A percentile compares a stretch with the other conserved stretches of the same genome.
Conservation (phyloP, 129 eudicot species). For the Flaveria ramosissima region DNA sequence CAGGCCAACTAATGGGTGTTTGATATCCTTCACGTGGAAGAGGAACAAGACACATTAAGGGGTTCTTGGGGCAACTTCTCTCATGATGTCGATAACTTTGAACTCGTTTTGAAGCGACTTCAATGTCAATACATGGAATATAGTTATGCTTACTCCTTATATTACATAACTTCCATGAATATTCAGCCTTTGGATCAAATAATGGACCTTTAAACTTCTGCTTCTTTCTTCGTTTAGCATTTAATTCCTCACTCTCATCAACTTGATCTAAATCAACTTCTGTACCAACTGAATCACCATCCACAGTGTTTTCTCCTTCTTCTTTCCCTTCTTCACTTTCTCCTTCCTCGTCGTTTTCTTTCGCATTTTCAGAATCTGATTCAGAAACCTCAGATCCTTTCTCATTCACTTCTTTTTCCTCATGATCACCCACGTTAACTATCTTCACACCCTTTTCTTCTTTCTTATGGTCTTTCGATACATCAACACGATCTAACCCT, state of each 20-base stretch:
- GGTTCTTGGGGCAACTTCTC: conserved; percentile 75
- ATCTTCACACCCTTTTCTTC: conserved; percentile 42
- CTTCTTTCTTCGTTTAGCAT: conserved; percentile 39
- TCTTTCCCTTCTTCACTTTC: conserved; percentile 39
- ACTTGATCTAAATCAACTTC: conserved; percentile 46
- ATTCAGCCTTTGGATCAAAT: conserved; percentile 74
- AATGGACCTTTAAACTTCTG: conserved; percentile 65
- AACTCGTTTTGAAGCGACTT: conserved; percentile 47
- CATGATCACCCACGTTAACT: conserved; percentile 16
- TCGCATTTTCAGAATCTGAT: conserved; percentile 25
- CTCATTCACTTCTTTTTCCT: conserved; percentile 25
- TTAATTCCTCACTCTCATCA: conserved; percentile 36
- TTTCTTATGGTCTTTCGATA: conserved; percentile 28
- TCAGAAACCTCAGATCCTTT: conserved; percentile 29
- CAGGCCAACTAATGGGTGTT: conserved; percentile 79
- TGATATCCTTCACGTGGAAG: conserved; percentile 86
- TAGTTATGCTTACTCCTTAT: conserved; percentile 93
- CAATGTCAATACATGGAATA: conserved; percentile 92
- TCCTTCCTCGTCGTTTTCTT: conserved; percentile 37
- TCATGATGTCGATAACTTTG: conserved; percentile 80
- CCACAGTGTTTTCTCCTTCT: conserved; percentile 37
- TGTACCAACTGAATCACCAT: conserved; percentile 42
- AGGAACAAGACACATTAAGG: conserved; percentile 86
- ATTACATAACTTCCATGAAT: conserved; percentile 77
- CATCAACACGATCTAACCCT: conserved; percentile 31